Percentiles rank a stretch among this genome's conserved stretches.
These are phyloP conservation scores for Sporormia fimetaria DNA, from an alignment of 495 filamentous ascomycete genomes.

Conservation along the genomic window DNA sequence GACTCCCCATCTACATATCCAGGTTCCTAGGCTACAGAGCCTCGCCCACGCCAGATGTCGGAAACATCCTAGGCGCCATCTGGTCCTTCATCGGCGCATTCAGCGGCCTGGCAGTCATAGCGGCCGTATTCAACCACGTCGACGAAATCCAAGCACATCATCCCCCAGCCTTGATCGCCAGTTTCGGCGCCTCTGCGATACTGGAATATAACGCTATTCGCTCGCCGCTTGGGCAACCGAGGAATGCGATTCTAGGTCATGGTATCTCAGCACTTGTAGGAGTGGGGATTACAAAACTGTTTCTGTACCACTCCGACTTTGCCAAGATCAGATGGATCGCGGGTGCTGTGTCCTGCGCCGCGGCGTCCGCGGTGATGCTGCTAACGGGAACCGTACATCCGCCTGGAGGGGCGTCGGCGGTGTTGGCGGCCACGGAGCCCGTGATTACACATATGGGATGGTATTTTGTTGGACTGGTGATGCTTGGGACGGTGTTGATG, in stretches of 20 bases:
- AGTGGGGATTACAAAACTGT: constrained; percentile 59
- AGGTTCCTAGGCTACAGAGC: constrained; percentile 29
- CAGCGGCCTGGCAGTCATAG: constrained; percentile 25
- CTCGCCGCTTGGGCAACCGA: constrained; percentile 77
- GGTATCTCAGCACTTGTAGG: constrained; percentile 56
- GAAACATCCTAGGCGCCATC: constrained; percentile 20
- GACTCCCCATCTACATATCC: constrained; percentile 24
- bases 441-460: constrained; percentile 53
- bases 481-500: constrained; percentile 57
- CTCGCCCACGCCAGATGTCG: constrained; percentile 23
- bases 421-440: constrained; percentile 59
- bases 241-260: constrained; percentile 65
- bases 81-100: constrained; percentile 28
- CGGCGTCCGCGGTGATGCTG: constrained; percentile 60
- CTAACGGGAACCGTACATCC: constrained; percentile 74
- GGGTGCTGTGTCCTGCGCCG: constrained; percentile 57
- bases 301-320: constrained; percentile 47
- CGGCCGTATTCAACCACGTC: constrained; percentile 23
- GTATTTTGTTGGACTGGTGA: constrained; percentile 56
- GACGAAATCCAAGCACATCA: constrained; percentile 12
- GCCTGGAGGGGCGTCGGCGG: constrained; percentile 76
- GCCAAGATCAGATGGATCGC: constrained; percentile 51
- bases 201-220: constrained; percentile 41
- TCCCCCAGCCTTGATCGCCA: constrained; percentile 27
- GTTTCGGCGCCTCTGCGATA: constrained; percentile 31